A percentile compares a stretch with the other conserved stretches of the same genome.
Conservation (phyloP, 805 yeast genomes). For the Sugiyamaella floridensis region DNA sequence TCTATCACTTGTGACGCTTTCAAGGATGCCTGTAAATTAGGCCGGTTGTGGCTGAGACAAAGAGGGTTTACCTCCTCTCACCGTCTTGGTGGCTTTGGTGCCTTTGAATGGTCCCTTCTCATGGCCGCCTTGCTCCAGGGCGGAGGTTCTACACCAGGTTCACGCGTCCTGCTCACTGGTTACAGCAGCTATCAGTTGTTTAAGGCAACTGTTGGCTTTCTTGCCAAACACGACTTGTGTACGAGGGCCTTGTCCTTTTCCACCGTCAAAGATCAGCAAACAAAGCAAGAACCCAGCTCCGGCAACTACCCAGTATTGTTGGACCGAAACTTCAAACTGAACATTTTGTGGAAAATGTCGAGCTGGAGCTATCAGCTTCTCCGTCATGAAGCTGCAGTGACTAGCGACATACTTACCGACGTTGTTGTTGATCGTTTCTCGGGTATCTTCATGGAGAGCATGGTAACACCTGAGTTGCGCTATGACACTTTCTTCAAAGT, state of each 20-base stretch:
- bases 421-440: constrained; percentile 79
- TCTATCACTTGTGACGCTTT: constrained; percentile 74
- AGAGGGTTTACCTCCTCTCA: constrained; percentile 66
- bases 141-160: constrained; percentile 65
- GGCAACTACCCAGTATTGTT: constrained; percentile 7
- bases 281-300: not conserved
- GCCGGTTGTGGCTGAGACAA: constrained; percentile 85
- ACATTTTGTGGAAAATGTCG: constrained; percentile 76
- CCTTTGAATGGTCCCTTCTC: constrained; percentile 76
- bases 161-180: constrained; percentile 73
- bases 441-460: constrained; percentile 60
- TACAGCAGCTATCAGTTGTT: constrained; percentile 90
- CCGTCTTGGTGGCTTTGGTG: constrained; percentile 79
- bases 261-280: constrained; percentile 2
- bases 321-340: constrained; percentile 43
- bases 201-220: constrained; percentile 75
- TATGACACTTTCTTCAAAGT: constrained; percentile 59
- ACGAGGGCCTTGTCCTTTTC: constrained; percentile 19
- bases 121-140: constrained; percentile 80
- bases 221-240: constrained; percentile 71
- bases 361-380: constrained; percentile 55
- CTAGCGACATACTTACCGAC: constrained; percentile 65
- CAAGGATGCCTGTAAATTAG: constrained; percentile 79
- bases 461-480: constrained; percentile 42
- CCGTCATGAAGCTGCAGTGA: constrained; percentile 58